These are phyloP conservation scores for Phytophthora tentaculata DNA, from an alignment of 352 stramenopile species.

Conservation along the genomic window DNA sequence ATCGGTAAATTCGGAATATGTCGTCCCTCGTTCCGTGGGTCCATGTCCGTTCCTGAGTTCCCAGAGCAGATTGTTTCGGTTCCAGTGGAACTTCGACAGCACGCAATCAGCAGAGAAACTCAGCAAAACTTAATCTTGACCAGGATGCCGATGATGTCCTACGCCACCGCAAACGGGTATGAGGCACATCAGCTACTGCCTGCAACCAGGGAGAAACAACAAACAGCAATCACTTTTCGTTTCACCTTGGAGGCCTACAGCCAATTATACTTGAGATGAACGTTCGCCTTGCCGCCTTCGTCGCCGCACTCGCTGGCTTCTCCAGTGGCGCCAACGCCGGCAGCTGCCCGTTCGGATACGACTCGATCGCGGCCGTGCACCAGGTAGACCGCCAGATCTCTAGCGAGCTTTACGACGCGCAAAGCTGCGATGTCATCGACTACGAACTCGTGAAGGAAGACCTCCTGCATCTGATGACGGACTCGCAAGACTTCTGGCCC, in stretches of 20 bases:
- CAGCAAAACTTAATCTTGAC: too few relatives aligned
- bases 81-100: too few relatives aligned
- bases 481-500: constrained; percentile 85
- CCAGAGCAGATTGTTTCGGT: too few relatives aligned
- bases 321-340: constrained; percentile 21
- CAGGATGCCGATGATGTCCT: too few relatives aligned
- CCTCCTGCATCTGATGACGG: constrained; percentile 70
- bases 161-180: too few relatives aligned
- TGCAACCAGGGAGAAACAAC: too few relatives aligned
- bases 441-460: constrained; percentile 72
- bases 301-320: constrained; percentile 34
- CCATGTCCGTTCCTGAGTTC: too few relatives aligned
- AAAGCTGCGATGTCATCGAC: constrained; percentile 46
- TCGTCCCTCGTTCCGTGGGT: background rate
- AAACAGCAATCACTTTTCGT: constrained; percentile 1
- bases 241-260: constrained; percentile 20
- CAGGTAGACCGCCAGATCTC: constrained; percentile 42
- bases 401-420: constrained; percentile 34
- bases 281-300: constrained; percentile 39
- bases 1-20: too few relatives aligned
- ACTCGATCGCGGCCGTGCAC: constrained; percentile 30
- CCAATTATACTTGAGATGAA: constrained; percentile 40
- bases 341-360: constrained; percentile 52
- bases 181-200: too few relatives aligned
- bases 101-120: too few relatives aligned